Base-by-base conservation (phyloP, 2,329 filamentous ascomycete species). In the Hymenoscyphus infarciens region DNA sequence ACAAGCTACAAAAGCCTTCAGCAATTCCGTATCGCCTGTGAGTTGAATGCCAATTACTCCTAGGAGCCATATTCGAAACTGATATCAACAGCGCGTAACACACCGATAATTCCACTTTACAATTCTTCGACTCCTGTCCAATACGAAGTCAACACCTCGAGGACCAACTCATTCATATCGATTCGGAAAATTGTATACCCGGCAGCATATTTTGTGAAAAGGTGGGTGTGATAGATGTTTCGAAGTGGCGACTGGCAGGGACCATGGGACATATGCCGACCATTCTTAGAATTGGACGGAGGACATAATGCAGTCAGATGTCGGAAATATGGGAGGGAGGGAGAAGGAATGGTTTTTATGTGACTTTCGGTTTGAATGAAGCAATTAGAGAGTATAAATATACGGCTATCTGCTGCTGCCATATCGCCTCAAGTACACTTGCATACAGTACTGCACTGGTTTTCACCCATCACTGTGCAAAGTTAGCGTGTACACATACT, bases 1-100 rank as follows among this genome's bases (percentile, higher is more conserved):
- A 59, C 63, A 27, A 65, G 61, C 38, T 65, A 67, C 59, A 16
- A 53, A 63, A 67, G 61, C 39, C 60, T 67, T 38, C 63, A 65
- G n/a, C 63, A 67, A 19, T 61, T 57, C 54, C 42, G 56, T 16
- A 15, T 33, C 59, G 25, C 56, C 35, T 63, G 63, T 67, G 61
- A 59, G 60, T 64, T 6, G 15, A 42, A 5, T 27, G 3, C 39
- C 39, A 39, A 39, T 42, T n/a, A n/a, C 39, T n/a, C 16, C 39
- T 42, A 2, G n/a, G n/a, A 42, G n/a, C 6, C 16, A 19, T 19
- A 42, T 4, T 6, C 19, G n/a, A 5, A 7, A n/a, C 6, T n/a
- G n/a, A 19, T 19, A n/a, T n/a, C 15, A 2, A 42, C 2, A 42
- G 7, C 39, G n/a, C 16, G n/a, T 42, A 19, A 4, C 7, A 13